phyloP scores from a whole-genome alignment of 106 monocot genomes.

The Cymbidium sinense region DNA sequence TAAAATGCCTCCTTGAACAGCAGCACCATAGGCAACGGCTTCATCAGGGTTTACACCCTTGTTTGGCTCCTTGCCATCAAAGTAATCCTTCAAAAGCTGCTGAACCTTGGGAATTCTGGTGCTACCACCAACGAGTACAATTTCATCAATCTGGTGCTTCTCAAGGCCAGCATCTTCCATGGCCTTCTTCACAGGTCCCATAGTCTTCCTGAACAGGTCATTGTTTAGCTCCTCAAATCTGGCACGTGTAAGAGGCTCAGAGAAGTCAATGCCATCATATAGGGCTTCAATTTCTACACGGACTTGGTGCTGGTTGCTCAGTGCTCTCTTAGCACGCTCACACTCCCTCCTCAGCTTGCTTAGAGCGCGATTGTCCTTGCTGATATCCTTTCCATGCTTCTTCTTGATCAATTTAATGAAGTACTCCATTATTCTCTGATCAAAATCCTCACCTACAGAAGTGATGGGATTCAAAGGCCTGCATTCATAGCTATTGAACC shows the following conservation, averaged over 20 bases:
- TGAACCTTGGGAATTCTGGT: conserved; percentile 33
- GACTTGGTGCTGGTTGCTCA: conserved; percentile 35
- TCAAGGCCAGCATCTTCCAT: conserved; percentile 31
- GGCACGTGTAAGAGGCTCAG: conserved; percentile 24
- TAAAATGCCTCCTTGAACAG: conserved; percentile 29
- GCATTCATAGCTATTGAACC: no score
- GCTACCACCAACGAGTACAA: conserved; percentile 32
- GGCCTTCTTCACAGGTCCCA: conserved; percentile 30
- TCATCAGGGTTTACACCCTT: conserved; percentile 36
- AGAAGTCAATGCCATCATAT: conserved; percentile 26
- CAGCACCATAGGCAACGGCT: conserved; percentile 27
- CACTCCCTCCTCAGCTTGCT: conserved; percentile 35
- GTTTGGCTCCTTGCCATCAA: conserved; percentile 31
- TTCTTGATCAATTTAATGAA: conserved; percentile 38
- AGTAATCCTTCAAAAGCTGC: conserved; percentile 33
- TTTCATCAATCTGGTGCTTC: conserved; percentile 32
- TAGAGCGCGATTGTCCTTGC: conserved; percentile 36
- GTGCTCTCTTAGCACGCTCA: conserved; percentile 36
- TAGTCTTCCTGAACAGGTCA: conserved; percentile 29
- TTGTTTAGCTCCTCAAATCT: no score
- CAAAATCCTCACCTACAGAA: conserved; percentile 23
- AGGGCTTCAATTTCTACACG: conserved; percentile 30
- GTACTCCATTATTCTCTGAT: conserved; percentile 33
- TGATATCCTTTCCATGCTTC: conserved; percentile 37
- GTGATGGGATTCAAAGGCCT: no score